A percentile compares a stretch with the other conserved stretches of the same genome.
Evolutionary conservation across 2,329 filamentous ascomycete genomes (phyloP).

Genomic region (Fusarium sp.): DNA sequence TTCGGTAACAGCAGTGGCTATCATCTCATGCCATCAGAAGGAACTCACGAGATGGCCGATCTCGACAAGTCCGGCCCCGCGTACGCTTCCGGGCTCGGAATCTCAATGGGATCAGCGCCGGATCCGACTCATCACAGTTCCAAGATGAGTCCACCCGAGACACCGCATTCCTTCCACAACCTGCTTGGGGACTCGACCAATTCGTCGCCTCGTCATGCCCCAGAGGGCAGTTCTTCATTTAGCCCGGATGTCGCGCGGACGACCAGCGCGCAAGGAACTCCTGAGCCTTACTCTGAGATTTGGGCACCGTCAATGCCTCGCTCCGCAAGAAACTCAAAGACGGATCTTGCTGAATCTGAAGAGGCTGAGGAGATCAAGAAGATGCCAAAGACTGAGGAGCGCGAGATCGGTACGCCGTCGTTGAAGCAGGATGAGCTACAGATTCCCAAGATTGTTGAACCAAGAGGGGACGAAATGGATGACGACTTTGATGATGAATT

Average conservation of each 20-base stretch:
- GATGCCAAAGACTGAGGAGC: constrained; percentile 14
- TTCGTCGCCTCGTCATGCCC: constrained; percentile 15
- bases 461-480: constrained; percentile 33
- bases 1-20: constrained; percentile 46
- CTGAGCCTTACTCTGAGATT: constrained; percentile 41
- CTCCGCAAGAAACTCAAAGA: constrained; percentile 12
- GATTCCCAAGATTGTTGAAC: constrained; percentile 29
- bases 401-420: constrained; percentile 8
- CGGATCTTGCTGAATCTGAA: neutral
- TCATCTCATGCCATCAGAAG: constrained; percentile 39
- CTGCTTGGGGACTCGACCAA: constrained; percentile 29
- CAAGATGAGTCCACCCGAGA: constrained; percentile 41
- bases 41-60: constrained; percentile 41
- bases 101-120: constrained; percentile 31
- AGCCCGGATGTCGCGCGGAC: constrained; percentile 24
- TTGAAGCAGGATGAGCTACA: constrained; percentile 5
- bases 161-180: constrained; percentile 43
- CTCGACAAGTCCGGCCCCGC: constrained; percentile 25
- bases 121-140: constrained; percentile 22
- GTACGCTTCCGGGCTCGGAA: constrained; percentile 39
- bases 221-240: constrained; percentile 14
- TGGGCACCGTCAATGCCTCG: constrained; percentile 46
- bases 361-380: constrained; percentile 12
- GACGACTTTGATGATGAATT: constrained; percentile 52
- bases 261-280: constrained; percentile 15